Evolutionary conservation across 2,329 filamentous ascomycete species (phyloP).

Genomic region (Cyphellophora attinorum): DNA sequence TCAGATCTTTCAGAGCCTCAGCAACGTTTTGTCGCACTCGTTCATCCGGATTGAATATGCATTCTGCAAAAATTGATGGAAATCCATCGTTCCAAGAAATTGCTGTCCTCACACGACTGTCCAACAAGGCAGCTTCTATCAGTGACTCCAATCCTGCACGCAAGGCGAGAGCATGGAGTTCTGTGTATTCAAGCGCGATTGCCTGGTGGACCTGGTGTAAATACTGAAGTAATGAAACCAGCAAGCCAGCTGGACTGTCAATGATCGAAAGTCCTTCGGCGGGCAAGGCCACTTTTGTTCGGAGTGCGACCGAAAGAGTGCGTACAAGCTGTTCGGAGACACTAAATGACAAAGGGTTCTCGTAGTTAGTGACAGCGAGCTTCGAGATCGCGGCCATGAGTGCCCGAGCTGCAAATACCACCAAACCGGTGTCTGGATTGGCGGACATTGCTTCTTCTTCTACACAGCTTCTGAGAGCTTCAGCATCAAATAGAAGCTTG

Average conservation of each 20-base stretch:
- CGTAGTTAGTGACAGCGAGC: constrained; percentile 40
- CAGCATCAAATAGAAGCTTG: constrained; percentile 63
- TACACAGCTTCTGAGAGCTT: constrained; percentile 57
- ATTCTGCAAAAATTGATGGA: too few species aligned
- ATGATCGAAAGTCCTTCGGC: background rate
- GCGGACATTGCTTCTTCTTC: constrained; percentile 32
- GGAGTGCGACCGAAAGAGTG: constrained; percentile 46
- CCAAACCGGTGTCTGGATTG: constrained; percentile 26
- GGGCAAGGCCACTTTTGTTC: constrained; percentile 33
- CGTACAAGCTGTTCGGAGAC: constrained; percentile 49
- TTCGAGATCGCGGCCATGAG: constrained; percentile 54
- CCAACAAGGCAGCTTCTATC: too few species aligned
- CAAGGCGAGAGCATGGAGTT: too few species aligned
- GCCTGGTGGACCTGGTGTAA: too few species aligned
- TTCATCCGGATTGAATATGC: too few species aligned
- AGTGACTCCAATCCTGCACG: too few species aligned
- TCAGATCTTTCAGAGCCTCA: constrained; percentile 15
- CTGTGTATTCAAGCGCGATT: too few species aligned
- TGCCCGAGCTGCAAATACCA: constrained; percentile 39
- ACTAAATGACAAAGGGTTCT: constrained; percentile 36
- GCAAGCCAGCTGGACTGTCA: too few species aligned
- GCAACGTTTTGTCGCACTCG: constrained; percentile 15
- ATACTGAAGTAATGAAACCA: too few species aligned
- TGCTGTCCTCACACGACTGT: too few species aligned
- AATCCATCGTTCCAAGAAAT: too few species aligned